Evolutionary conservation across 306 rosid genomes (phyloP).

Genomic region (Begonia masoniana): DNA sequence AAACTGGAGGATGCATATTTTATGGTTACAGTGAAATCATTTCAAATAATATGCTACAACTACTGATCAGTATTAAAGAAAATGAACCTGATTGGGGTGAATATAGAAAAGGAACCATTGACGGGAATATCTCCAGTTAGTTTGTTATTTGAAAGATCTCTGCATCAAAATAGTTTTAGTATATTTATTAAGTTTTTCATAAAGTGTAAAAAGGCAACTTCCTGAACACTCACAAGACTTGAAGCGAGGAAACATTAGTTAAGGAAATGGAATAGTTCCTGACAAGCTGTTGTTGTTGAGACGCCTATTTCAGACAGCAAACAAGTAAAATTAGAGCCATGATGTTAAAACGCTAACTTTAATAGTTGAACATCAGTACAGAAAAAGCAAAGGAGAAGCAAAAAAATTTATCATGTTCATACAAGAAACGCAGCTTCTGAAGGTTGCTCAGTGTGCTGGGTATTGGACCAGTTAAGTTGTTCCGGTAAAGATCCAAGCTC

Average conservation of each 20-base stretch:
- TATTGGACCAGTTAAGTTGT: constrained; percentile 74
- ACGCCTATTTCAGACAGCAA: constrained; percentile 45
- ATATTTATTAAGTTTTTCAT: too few species aligned
- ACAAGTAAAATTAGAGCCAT: constrained; percentile 1
- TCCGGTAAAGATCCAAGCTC: constrained; percentile 96
- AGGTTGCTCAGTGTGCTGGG: constrained; percentile 83
- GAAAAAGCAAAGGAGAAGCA: background rate
- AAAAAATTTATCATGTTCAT: constrained; percentile 21
- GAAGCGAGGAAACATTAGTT: constrained; percentile 42
- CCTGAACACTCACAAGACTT: constrained; percentile 78
- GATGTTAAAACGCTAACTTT: constrained; percentile 1
- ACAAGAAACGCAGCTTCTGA: constrained; percentile 89
- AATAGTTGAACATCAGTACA: background rate
- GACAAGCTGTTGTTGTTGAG: constrained; percentile 78
- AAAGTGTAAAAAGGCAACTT: too few species aligned
- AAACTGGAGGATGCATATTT: constrained; percentile 41
- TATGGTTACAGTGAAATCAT: background rate
- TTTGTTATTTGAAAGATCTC: constrained; percentile 73
- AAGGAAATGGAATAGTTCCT: constrained; percentile 50
- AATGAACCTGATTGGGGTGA: constrained; percentile 85
- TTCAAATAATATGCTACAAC: too few species aligned
- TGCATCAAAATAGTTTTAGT: constrained; percentile 19
- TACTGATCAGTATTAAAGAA: background rate
- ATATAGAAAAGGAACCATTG: constrained; percentile 71
- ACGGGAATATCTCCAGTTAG: constrained; percentile 52